Base-by-base conservation (phyloP, 169 alveolate species). In the Eimeria nieschulzi region DNA sequence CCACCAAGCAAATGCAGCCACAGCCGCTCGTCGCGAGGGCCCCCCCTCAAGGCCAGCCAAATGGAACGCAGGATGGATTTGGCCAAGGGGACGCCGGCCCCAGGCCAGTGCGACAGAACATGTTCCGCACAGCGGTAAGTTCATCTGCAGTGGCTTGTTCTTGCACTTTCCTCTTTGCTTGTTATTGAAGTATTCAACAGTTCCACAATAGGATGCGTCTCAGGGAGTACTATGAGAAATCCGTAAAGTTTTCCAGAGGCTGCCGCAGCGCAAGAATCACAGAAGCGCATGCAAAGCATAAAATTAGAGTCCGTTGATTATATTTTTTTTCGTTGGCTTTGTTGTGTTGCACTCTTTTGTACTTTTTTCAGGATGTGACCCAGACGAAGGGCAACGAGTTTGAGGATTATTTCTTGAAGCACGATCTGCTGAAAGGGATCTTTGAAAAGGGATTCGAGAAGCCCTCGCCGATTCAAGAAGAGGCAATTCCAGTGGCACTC, bases 391-490 rank as follows among this genome's bases (percentile, higher is more conserved):
- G 99, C 10, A 97, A 97, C 71, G 99, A 98, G 87, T 99, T 98
- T 95, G 99, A 98, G 94, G 99, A 98, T 92, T 99, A 98, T 94
- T 97, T 98, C 94, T 93, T 98, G 90, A 87, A 92, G 87, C 97
- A 99, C 75, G 98, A 98, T 93, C 96, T 98, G 87, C 94, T 98
- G 91, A 97, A 97, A 99, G 99, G 99, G 9, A 98, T 99, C 26
- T 98, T 97, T 92, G 99, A 99, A 93, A 97, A 98, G 95, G 99
- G 99, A 25, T 98, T 96, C 92, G 99, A 99, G 92, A 96, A 97
- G 91, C 99, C 99, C 19, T 98, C 99, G 39, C 99, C 99, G 19
- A 98, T 99, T 76, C 99, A 99, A 95, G 99, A 99, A 92, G 99
- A 98, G 94, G 96, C 99, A 72, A 98, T 99, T 39, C 99, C 99